Conservation (phyloP, 768 basidiomycete species). For the Dacryopinax primogenitus region DNA sequence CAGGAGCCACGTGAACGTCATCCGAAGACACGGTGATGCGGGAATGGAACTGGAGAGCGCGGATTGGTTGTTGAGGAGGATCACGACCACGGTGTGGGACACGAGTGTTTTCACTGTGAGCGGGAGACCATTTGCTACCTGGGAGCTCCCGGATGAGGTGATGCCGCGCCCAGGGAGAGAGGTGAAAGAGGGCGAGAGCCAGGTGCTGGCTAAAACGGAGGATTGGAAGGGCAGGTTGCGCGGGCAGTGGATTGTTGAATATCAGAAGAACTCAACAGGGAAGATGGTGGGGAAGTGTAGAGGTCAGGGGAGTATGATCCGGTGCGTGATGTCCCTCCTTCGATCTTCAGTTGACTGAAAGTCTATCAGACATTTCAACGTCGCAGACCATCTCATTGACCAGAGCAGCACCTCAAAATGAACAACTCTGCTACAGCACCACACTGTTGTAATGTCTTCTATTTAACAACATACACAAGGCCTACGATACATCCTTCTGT, state of each 20-base stretch:
- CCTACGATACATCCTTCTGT: conserved; percentile 1
- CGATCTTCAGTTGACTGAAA: neutral
- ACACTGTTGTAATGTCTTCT: neutral
- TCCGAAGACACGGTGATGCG: conserved; percentile 34
- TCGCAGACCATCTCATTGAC: conserved; percentile 38
- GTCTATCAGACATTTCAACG: conserved; percentile 36
- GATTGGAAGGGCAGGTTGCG: conserved; percentile 45
- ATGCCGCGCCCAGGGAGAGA: conserved; percentile 15
- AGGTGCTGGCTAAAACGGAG: conserved; percentile 68
- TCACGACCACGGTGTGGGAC: conserved; percentile 63
- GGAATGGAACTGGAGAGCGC: conserved; percentile 59
- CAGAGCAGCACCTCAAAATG: neutral
- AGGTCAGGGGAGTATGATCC: conserved; percentile 47
- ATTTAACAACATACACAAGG: neutral
- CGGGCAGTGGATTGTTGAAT: conserved; percentile 68
- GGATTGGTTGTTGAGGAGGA: conserved; percentile 45
- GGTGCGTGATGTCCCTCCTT: conserved; percentile 32
- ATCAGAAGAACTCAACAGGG: conserved; percentile 47
- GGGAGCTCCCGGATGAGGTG: conserved; percentile 55
- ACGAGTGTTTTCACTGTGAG: conserved; percentile 56
- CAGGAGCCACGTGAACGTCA: conserved; percentile 55
- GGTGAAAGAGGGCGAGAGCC: conserved; percentile 39
- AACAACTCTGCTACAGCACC: neutral
- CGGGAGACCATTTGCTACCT: conserved; percentile 59
- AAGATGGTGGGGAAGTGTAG: conserved; percentile 40